Evolutionary conservation across 805 yeast genomes (phyloP).

Genomic region (Kazachstania taianensis): DNA sequence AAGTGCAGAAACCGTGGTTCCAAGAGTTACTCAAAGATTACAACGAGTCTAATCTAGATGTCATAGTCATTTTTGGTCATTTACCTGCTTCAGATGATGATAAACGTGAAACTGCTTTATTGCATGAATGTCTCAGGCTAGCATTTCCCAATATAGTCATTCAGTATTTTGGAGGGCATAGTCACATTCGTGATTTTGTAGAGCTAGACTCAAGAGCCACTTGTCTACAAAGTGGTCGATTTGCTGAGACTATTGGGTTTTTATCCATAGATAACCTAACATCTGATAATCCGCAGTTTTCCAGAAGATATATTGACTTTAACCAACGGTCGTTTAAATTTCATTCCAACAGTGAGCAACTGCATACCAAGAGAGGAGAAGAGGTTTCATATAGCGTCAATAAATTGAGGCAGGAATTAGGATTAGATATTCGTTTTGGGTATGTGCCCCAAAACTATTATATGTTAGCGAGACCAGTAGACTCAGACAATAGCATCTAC

Average conservation of each 20-base stretch:
- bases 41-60: slow-evolving; percentile 42
- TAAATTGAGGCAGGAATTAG: slow-evolving; percentile 36
- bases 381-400: slow-evolving; percentile 37
- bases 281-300: slow-evolving; percentile 27
- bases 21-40: slow-evolving; percentile 29
- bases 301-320: slow-evolving; percentile 76
- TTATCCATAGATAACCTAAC: slow-evolving; percentile 40
- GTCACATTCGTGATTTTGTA: slow-evolving; percentile 80
- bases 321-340: slow-evolving; percentile 57
- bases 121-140: slow-evolving; percentile 40
- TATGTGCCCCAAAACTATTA: slow-evolving; percentile 56
- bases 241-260: slow-evolving; percentile 91
- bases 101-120: slow-evolving; percentile 27
- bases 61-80: slow-evolving; percentile 69
- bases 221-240: slow-evolving; percentile 87
- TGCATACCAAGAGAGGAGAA: slow-evolving; percentile 49
- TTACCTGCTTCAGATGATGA: slow-evolving; percentile 46
- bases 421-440: slow-evolving; percentile 51
- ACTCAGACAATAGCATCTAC: slow-evolving; percentile 47
- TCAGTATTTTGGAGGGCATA: slow-evolving; percentile 90
- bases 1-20: slow-evolving; percentile 58
- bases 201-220: slow-evolving; percentile 55
- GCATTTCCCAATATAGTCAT: slow-evolving; percentile 54
- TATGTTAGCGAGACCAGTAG: slow-evolving; percentile 56
- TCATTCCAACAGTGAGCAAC: slow-evolving; percentile 39